Evolutionary conservation across 495 filamentous ascomycete genomes (phyloP).

Genomic region (Thozetella sp.): DNA sequence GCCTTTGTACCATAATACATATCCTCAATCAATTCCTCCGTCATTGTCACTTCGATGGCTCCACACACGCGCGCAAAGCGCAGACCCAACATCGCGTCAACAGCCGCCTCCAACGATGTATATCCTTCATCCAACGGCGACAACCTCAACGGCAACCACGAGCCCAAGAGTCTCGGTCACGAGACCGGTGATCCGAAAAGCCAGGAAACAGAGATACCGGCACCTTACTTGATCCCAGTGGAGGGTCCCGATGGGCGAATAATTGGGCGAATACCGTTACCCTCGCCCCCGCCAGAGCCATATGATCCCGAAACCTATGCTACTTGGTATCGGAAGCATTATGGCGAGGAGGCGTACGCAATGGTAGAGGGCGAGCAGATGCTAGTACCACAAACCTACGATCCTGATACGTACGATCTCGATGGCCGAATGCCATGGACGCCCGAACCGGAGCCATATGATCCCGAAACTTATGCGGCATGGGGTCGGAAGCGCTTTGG

Average conservation of each 20-base stretch:
- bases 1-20: neutral
- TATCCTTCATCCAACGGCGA: slow-evolving; percentile 6
- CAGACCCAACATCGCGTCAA: slow-evolving; percentile 4
- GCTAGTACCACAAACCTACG: slow-evolving; percentile 8
- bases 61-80: slow-evolving; percentile 5
- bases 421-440: slow-evolving; percentile 10
- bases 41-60: slow-evolving; percentile 3
- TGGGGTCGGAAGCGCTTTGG: slow-evolving; percentile 15
- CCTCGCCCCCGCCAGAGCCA: too few relatives aligned
- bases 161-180: neutral
- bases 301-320: too few relatives aligned
- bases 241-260: too few relatives aligned
- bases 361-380: neutral
- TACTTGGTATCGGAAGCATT: too few relatives aligned
- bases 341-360: slow-evolving; percentile 1
- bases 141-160: slow-evolving; percentile 5
- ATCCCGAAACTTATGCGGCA: slow-evolving; percentile 6
- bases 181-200: neutral
- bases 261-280: too few relatives aligned
- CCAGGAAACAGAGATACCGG: slow-evolving; percentile 5
- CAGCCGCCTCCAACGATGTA: slow-evolving; percentile 1
- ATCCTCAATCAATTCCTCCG: slow-evolving; percentile 1
- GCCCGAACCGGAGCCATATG: slow-evolving; percentile 12
- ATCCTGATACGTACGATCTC: slow-evolving; percentile 2
- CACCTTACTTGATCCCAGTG: too few relatives aligned